phyloP scores from a whole-genome alignment of 768 basidiomycete genomes.

The Suillus variegatus region DNA sequence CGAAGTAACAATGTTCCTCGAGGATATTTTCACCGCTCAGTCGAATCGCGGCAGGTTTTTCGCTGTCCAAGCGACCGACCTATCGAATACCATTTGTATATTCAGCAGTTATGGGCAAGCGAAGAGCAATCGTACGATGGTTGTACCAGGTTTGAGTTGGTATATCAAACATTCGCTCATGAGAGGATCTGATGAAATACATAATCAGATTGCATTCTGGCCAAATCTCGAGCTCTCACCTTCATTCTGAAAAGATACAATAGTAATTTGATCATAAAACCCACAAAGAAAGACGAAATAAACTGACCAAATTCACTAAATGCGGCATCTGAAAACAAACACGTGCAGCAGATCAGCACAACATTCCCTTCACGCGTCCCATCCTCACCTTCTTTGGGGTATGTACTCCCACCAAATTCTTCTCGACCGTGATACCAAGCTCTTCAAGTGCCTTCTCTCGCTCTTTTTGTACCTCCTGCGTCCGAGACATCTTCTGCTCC shows the following conservation, averaged over 20 bases:
- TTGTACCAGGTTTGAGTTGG: slow-evolving; percentile 85
- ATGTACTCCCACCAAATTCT: slow-evolving; percentile 94
- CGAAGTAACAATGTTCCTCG: slow-evolving; percentile 91
- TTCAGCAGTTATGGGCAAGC: slow-evolving; percentile 17
- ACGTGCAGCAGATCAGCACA: slow-evolving; percentile 12
- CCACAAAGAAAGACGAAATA: slow-evolving; percentile 13
- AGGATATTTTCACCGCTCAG: slow-evolving; percentile 91
- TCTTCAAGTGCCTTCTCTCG: slow-evolving; percentile 97
- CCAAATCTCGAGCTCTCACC: slow-evolving; percentile 39
- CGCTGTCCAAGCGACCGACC: slow-evolving; percentile 88
- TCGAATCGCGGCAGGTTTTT: slow-evolving; percentile 82
- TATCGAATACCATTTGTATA: slow-evolving; percentile 26
- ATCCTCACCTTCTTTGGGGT: slow-evolving; percentile 87
- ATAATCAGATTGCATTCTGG: slow-evolving; percentile 14
- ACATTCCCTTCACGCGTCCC: slow-evolving; percentile 11
- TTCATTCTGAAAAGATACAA: slow-evolving; percentile 56
- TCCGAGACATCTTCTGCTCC: slow-evolving; percentile 92
- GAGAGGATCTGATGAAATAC: slow-evolving; percentile 67
- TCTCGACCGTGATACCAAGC: slow-evolving; percentile 96
- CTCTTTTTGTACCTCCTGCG: slow-evolving; percentile 94
- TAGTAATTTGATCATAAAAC: slow-evolving; percentile 16
- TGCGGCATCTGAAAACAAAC: slow-evolving; percentile 74
- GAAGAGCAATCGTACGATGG: slow-evolving; percentile 51
- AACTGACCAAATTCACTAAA: slow-evolving; percentile 85
- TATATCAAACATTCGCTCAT: slow-evolving; percentile 97